Percentiles rank a stretch among this genome's conserved stretches.
Evolutionary conservation across 192 early-diverging fungal genomes (phyloP).

Genomic region (Umbelopsis ramanniana): DNA sequence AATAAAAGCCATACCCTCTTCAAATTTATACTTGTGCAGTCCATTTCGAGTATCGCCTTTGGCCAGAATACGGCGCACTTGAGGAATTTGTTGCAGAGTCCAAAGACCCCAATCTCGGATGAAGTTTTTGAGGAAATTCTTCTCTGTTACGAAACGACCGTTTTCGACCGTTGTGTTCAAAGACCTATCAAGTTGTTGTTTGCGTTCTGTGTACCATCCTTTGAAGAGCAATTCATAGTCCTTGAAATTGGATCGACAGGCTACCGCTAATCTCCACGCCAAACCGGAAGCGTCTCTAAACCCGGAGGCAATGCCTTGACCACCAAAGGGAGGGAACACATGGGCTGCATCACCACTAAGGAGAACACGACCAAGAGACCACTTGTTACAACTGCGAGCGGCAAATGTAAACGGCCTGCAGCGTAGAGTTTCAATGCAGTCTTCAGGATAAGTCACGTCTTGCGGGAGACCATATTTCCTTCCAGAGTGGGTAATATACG

Average conservation of each 20-base stretch:
- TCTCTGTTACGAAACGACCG: constrained; percentile 11
- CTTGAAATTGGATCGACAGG: constrained; percentile 12
- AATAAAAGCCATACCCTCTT: constrained; percentile 12
- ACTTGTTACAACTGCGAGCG: constrained; percentile 20
- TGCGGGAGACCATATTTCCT: constrained; percentile 5
- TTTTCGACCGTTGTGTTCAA: constrained; percentile 3
- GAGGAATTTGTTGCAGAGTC: constrained; percentile 16
- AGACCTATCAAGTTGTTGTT: constrained; percentile 14
- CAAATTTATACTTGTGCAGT: background rate
- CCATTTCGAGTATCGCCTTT: background rate
- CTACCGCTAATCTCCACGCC: constrained; percentile 7
- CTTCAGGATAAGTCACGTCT: constrained; percentile 12
- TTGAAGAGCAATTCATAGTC: background rate
- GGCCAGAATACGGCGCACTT: background rate
- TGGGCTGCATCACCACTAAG: constrained; percentile 20
- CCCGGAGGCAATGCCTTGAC: constrained; percentile 18
- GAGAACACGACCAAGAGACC: constrained; percentile 19
- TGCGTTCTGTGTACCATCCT: constrained; percentile 12
- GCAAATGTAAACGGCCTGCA: constrained; percentile 11
- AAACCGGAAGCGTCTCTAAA: constrained; percentile 16
- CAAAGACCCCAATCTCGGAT: constrained; percentile 7
- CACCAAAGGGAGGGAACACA: constrained; percentile 23
- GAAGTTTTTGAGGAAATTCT: background rate
- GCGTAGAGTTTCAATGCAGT: constrained; percentile 8
- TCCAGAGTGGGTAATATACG: constrained; percentile 19